Base-by-base conservation (phyloP, 116 monocot species). In the Papilionanthe hybrid region DNA sequence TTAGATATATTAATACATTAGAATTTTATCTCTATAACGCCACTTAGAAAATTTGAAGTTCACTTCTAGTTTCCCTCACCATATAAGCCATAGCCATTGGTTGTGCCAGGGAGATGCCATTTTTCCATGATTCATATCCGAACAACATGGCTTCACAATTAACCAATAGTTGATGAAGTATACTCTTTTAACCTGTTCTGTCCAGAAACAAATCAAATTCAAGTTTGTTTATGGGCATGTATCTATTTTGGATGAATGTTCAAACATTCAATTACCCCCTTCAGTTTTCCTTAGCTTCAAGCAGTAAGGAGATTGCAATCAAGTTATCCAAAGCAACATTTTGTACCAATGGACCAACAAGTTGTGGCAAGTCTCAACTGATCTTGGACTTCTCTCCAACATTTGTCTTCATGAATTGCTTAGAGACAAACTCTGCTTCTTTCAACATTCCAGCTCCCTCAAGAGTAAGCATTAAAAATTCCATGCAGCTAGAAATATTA, bases 361-460 rank as follows among this genome's bases (percentile, higher is more conserved):
- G 69, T 32, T 69, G 69, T 5, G 37, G 17, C 29, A 69, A 5
- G 37, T 13, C 37, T 69, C 69, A 69, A 13, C 32, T 30, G 18
- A 37, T 23, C 18, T 9, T 30, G 15, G 30, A 5, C 15, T 69
- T 69, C 69, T 69, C 15, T 30, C 29, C 18, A 69, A 17, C 37
- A 69, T 69, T 37, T 32, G 32, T 15, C 7, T 23, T 63, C 15
- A 47, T 79, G 32, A 92, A 91, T 71, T 87, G 78, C 83, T 87
- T 91, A 47, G 60, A 73, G 20, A 97, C 89, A 82, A 94, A 94
- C 27, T 94, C 84, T 9, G 91, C 92, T 42, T 94, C 89, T 82
- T 67, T 86, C 55, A 79, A 43, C 77, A 67, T 88, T 50, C 92
- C 91, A 5, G 74, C 68, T 73, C 58, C 72, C 79, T 88, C 86